Evolutionary conservation across 305 asterid species (phyloP).

Genomic region (Solanum aculeatissimum): DNA sequence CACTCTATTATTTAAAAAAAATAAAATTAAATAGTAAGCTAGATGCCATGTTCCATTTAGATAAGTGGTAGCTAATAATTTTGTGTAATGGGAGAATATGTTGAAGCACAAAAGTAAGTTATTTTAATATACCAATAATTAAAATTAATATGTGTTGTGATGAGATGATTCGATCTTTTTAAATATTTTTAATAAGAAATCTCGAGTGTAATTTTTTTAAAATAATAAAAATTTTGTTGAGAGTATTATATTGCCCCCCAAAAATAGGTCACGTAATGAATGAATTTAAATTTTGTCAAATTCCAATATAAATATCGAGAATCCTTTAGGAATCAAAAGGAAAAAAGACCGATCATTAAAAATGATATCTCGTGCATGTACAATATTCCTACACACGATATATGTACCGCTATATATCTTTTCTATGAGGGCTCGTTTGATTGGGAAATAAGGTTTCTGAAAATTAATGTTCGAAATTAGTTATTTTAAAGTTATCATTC

Average conservation of each 20-base stretch:
- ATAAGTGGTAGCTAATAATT: background rate
- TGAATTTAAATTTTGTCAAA: background rate
- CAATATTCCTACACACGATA: background rate
- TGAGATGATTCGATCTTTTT: no score
- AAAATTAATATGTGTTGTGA: no score
- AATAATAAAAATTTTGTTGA: background rate
- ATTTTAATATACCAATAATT: no score
- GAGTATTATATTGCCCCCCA: background rate
- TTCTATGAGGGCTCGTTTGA: background rate
- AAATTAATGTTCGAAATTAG: no score
- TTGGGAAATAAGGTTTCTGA: no score
- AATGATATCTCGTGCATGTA: background rate
- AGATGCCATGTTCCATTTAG: background rate
- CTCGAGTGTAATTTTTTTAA: accelerated
- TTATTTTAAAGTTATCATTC: no score
- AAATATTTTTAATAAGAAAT: background rate
- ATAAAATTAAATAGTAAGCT: background rate
- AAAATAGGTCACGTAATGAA: background rate
- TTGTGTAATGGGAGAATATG: background rate
- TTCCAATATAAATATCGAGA: background rate
- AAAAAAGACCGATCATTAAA: background rate
- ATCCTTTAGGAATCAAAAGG: background rate
- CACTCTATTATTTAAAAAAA: background rate
- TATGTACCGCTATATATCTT: background rate
- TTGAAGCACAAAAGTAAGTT: background rate